Evolutionary conservation across 495 filamentous ascomycete species (phyloP).

Genomic region (Penicillium bovifimosum): DNA sequence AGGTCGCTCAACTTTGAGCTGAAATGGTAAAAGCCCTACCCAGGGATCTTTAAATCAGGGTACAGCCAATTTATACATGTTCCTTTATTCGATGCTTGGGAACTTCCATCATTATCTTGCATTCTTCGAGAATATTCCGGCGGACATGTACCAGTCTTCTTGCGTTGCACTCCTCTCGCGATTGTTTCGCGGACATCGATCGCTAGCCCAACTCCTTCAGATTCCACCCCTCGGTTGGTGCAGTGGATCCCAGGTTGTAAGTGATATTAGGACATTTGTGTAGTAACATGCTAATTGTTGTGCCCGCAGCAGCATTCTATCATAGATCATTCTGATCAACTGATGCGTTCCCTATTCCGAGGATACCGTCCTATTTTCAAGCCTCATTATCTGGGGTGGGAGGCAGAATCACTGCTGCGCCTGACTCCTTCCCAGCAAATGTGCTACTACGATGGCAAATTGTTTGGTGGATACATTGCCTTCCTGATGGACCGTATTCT

Average conservation of each 20-base stretch:
- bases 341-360: slow-evolving; percentile 3
- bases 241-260: not conserved
- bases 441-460: slow-evolving; percentile 9
- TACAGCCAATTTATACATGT: no score
- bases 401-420: slow-evolving; percentile 5
- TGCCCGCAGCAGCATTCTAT: not conserved
- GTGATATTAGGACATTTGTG: not conserved
- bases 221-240: not conserved
- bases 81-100: no score
- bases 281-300: not conserved
- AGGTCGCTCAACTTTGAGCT: not conserved
- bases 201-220: not conserved
- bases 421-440: slow-evolving; percentile 8
- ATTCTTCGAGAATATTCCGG: not conserved
- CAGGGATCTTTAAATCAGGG: not conserved
- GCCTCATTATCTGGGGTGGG: not conserved
- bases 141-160: not conserved
- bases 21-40: no score
- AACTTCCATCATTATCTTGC: not conserved
- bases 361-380: slow-evolving; percentile 8
- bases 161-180: not conserved
- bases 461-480: slow-evolving; percentile 9
- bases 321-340: not conserved
- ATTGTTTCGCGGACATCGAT: not conserved
- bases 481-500: slow-evolving; percentile 11